Evolutionary conservation across 208 protist species (phyloP), one percentile per base, ranked within the genome.

Genomic region (Histomonas meleagridis): DNA sequence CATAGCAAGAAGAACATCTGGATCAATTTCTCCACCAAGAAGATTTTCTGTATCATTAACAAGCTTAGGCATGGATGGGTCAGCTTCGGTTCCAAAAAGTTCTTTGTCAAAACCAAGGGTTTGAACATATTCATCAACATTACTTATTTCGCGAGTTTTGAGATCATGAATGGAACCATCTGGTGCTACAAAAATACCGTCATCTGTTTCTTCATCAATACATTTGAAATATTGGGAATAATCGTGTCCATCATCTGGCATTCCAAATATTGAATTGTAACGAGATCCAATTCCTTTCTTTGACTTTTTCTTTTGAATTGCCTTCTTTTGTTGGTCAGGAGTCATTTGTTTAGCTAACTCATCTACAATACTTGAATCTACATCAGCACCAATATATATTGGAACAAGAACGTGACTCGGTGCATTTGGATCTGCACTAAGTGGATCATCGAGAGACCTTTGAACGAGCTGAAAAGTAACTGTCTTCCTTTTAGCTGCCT

Each of bases 91-190:
- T 32, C 70, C 70, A 23, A 81, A 81, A 7, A 81, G 14, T 51
- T 81, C 70, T 1, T 5, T 2, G 10, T 32, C 35, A 51, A 81
- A n/a, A 32, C 70, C 70, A 43, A 81, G 43, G 16, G 48, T 81
- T 32, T 81, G 40, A 51, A 81, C 70, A 1, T 51, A 43, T 23
- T 23, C 3, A 51, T 81, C 70, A n/a, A 81, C 70, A 81, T 81
- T 43, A 32, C 5, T 43, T 32, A 81, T 51, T 51, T 81, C 70
- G 9, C 43, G 35, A 9, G 48, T 81, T 48, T 43, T 48, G 1
- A 81, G n/a, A 51, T 81, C 70, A 23, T 81, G 70, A 51, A 81
- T 43, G 10, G 70, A 81, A n/a, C 70, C 70, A n/a, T 81, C 70
- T n/a, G 70, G 70, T 46, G 70, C 70, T 7, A 81, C 43, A 23